Conservation (phyloP, 176 grass and related monocot genomes). For the Oryza australiensis region DNA sequence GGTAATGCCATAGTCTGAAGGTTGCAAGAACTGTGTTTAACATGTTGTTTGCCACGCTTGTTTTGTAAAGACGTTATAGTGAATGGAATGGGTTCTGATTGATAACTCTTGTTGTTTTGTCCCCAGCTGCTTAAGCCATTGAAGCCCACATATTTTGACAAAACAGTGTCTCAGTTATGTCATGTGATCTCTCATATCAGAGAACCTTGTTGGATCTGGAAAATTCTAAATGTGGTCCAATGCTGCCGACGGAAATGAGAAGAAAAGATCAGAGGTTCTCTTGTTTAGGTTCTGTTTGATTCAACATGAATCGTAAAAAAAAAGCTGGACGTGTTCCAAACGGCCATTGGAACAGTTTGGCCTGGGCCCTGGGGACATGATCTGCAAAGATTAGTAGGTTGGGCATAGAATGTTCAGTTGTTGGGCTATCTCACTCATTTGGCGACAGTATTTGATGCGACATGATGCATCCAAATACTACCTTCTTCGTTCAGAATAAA, state of each 20-base stretch:
- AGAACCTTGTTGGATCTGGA: neutral
- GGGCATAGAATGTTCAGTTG: neutral
- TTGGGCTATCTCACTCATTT: neutral
- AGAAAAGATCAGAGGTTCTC: neutral
- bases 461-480: neutral
- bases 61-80: constrained; percentile 39
- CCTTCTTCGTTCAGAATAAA: no score
- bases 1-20: constrained; percentile 11
- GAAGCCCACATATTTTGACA: neutral
- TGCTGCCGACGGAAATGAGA: neutral
- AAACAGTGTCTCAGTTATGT: neutral
- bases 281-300: neutral
- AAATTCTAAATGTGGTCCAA: neutral
- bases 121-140: neutral
- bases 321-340: neutral
- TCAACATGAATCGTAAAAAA: no score
- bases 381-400: neutral
- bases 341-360: neutral
- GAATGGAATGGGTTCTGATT: constrained; percentile 32
- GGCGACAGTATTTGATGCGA: neutral
- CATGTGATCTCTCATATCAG: neutral
- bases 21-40: constrained; percentile 22
- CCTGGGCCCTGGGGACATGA: neutral
- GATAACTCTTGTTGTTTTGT: neutral
- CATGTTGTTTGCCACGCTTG: constrained; percentile 11